phyloP scores from a whole-genome alignment of 2,329 filamentous ascomycete species.

The Zelopaecilomyces penicillatus region DNA sequence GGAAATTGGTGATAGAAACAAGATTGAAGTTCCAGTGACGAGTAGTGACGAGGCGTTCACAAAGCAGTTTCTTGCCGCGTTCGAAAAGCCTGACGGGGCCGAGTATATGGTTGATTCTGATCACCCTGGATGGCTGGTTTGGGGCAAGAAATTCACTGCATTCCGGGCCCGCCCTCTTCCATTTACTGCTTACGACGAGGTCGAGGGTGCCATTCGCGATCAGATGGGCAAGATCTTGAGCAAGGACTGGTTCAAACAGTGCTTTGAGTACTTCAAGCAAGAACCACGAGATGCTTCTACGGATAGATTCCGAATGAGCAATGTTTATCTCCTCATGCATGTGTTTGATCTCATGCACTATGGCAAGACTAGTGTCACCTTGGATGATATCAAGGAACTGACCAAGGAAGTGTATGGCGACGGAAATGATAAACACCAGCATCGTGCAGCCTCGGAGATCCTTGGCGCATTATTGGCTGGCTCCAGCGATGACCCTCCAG shows the following conservation, averaged over 20 bases:
- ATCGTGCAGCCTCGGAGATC: slow-evolving; percentile 91
- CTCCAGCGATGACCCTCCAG: slow-evolving; percentile 66
- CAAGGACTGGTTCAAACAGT: slow-evolving; percentile 76
- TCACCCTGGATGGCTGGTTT: slow-evolving; percentile 92
- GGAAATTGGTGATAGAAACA: slow-evolving; percentile 63
- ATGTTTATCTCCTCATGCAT: slow-evolving; percentile 78
- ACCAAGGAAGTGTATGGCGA: slow-evolving; percentile 74
- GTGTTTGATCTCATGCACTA: slow-evolving; percentile 84
- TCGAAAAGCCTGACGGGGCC: slow-evolving; percentile 57
- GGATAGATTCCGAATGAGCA: slow-evolving; percentile 85
- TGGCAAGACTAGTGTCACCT: slow-evolving; percentile 65
- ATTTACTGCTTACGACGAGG: slow-evolving; percentile 67
- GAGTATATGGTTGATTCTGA: slow-evolving; percentile 89
- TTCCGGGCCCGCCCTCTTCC: slow-evolving; percentile 62
- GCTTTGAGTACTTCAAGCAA: slow-evolving; percentile 92
- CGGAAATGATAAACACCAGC: slow-evolving; percentile 94
- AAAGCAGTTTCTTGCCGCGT: slow-evolving; percentile 64
- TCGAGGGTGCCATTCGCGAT: slow-evolving; percentile 64
- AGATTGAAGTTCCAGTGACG: slow-evolving; percentile 63
- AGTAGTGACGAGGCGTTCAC: slow-evolving; percentile 75
- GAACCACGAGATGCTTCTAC: slow-evolving; percentile 75
- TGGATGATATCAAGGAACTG: slow-evolving; percentile 82
- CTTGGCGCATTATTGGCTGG: slow-evolving; percentile 76
- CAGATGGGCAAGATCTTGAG: slow-evolving; percentile 77
- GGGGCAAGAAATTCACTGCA: slow-evolving; percentile 79